Evolutionary conservation across 1,284 basidiomycete species (phyloP).

Genomic region (Ustilago lituana): DNA sequence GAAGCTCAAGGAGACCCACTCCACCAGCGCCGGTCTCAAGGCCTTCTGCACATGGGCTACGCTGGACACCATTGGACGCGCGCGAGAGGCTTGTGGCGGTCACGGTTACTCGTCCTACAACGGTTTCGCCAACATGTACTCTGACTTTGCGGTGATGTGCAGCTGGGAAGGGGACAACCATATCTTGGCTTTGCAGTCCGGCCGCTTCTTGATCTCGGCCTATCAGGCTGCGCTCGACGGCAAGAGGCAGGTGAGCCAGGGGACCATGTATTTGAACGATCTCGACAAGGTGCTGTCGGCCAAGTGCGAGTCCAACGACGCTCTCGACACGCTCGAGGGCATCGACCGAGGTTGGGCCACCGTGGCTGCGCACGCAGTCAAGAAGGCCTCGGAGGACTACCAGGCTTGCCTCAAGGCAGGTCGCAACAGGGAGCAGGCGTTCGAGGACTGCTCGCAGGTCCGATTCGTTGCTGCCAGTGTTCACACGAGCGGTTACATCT

Average conservation of each 20-base stretch:
- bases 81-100: constrained; percentile 72
- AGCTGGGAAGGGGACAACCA: constrained; percentile 72
- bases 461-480: constrained; percentile 72
- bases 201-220: constrained; percentile 70
- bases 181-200: constrained; percentile 71
- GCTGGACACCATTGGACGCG: constrained; percentile 72
- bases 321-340: constrained; percentile 69
- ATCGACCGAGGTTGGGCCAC: constrained; percentile 71
- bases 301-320: constrained; percentile 68
- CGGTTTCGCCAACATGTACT: constrained; percentile 71
- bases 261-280: constrained; percentile 70
- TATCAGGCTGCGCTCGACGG: constrained; percentile 71
- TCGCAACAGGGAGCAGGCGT: constrained; percentile 70
- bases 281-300: constrained; percentile 67
- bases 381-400: constrained; percentile 71
- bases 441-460: constrained; percentile 72
- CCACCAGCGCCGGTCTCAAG: constrained; percentile 73
- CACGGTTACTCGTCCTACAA: constrained; percentile 74
- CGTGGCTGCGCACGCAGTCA: constrained; percentile 71
- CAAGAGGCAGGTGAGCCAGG: constrained; percentile 67
- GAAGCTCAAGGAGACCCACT: constrained; percentile 73
- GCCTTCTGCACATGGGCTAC: constrained; percentile 74
- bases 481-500: constrained; percentile 67
- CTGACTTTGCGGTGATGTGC: constrained; percentile 69
- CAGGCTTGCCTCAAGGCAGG: constrained; percentile 69